Conservation (phyloP, 805 yeast species). For the Maudiozyma serrabonitensis region DNA sequence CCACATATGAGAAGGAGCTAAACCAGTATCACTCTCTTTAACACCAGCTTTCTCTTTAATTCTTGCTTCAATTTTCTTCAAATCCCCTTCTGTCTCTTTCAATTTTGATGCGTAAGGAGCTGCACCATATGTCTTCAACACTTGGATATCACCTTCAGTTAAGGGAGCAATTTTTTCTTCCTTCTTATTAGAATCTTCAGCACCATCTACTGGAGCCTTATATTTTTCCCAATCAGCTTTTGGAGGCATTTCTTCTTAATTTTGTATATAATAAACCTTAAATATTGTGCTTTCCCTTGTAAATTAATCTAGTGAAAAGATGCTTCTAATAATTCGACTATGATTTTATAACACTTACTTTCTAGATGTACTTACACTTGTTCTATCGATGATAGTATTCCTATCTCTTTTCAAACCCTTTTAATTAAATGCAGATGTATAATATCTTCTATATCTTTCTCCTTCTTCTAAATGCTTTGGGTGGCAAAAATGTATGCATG, state of each 20-base stretch:
- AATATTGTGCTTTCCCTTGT: too few relatives aligned
- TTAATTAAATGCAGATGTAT: too few relatives aligned
- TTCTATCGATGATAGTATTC: too few relatives aligned
- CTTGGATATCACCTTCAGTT: slow-evolving; percentile 95
- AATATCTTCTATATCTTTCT: too few relatives aligned
- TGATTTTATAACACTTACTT: too few relatives aligned
- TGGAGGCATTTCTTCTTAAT: slow-evolving; percentile 60
- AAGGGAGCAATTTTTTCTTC: slow-evolving; percentile 78
- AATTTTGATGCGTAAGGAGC: slow-evolving; percentile 86
- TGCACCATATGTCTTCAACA: slow-evolving; percentile 90
- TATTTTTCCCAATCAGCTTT: slow-evolving; percentile 98
- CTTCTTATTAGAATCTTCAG: slow-evolving; percentile 42
- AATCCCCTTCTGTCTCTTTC: slow-evolving; percentile 77
- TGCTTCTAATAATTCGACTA: too few relatives aligned
- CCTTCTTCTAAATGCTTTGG: too few relatives aligned
- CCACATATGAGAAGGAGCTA: slow-evolving; percentile 95
- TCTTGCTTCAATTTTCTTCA: slow-evolving; percentile 71
- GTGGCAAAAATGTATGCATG: too few relatives aligned
- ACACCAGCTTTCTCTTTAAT: slow-evolving; percentile 93
- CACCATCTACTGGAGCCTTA: slow-evolving; percentile 73
- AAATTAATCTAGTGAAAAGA: too few relatives aligned
- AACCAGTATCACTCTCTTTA: slow-evolving; percentile 95
- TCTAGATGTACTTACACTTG: too few relatives aligned
- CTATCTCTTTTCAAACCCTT: too few relatives aligned
- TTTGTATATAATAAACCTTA: too few relatives aligned